Percentiles rank a stretch among this genome's conserved stretches.
Conservation (phyloP, 192 early-diverging fungal genomes). For the Geranomyces variabilis region DNA sequence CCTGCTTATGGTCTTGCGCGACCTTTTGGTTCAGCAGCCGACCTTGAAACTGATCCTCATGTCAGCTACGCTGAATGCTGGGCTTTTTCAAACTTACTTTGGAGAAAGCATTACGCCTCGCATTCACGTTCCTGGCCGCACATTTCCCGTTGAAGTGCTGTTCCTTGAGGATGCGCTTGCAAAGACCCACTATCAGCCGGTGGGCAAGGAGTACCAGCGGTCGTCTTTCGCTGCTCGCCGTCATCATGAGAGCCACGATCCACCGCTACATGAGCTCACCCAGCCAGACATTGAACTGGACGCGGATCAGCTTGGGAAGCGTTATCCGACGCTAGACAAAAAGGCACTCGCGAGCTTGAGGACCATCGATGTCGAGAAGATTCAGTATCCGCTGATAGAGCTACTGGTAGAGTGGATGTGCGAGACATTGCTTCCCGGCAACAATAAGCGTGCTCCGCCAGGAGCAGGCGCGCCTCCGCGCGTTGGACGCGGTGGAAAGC, state of each 20-base stretch:
- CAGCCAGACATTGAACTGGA: constrained; percentile 38
- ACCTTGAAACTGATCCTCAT: constrained; percentile 79
- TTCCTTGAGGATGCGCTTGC: constrained; percentile 66
- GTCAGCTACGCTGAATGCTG: constrained; percentile 85
- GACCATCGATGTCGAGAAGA: constrained; percentile 44
- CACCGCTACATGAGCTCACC: neutral
- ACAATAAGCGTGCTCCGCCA: constrained; percentile 1
- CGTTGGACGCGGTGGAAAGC: neutral
- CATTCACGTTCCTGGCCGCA: constrained; percentile 53
- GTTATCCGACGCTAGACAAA: constrained; percentile 37
- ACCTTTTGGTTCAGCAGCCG: constrained; percentile 49
- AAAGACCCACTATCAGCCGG: constrained; percentile 44
- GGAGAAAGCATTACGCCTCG: constrained; percentile 49
- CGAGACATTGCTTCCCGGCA: constrained; percentile 30
- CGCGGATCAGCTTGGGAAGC: constrained; percentile 13
- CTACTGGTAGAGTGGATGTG: constrained; percentile 43
- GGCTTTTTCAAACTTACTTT: constrained; percentile 77
- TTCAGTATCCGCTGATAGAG: constrained; percentile 56
- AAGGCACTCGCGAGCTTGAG: constrained; percentile 27
- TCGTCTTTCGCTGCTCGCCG: neutral
- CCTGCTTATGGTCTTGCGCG: constrained; percentile 73
- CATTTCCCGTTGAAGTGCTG: constrained; percentile 53
- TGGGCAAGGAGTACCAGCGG: constrained; percentile 38
- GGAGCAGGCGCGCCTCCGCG: neutral
- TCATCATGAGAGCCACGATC: neutral